Evolutionary conservation across 129 eudicot genomes (phyloP).

Genomic region (Helianthus annuus): DNA sequence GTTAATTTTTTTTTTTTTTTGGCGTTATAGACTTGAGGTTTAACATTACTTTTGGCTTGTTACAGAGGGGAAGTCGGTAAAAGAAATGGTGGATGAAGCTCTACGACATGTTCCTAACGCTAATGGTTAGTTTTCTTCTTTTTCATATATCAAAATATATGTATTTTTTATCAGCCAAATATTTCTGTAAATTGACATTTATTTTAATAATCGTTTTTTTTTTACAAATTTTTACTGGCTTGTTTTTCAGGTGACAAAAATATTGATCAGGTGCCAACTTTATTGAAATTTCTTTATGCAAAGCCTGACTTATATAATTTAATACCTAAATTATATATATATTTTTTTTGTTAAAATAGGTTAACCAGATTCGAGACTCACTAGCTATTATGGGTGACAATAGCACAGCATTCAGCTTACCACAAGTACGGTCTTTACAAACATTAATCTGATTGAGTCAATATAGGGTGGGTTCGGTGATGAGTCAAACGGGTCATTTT

Average conservation of each 20-base stretch:
- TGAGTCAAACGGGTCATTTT: constrained; percentile 2
- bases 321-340: not conserved
- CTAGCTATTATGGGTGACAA: constrained; percentile 93
- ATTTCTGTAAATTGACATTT: not conserved
- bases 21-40: not conserved
- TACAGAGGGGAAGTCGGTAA: constrained; percentile 94
- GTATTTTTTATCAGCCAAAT: not conserved
- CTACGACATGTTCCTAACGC: constrained; percentile 76
- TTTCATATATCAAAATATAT: not conserved
- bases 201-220: not conserved
- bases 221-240: not conserved
- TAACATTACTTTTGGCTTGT: constrained; percentile 16
- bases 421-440: constrained; percentile 56
- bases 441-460: not conserved
- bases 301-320: constrained; percentile 4
- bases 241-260: constrained; percentile 82
- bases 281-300: not conserved
- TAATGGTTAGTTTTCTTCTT: constrained; percentile 53
- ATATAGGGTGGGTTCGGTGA: not conserved
- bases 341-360: constrained; percentile 44
- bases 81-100: constrained; percentile 97
- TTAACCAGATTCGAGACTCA: constrained; percentile 94
- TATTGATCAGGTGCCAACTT: constrained; percentile 70
- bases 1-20: constrained; percentile 19
- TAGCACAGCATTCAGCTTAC: constrained; percentile 98